These are phyloP conservation scores for Debaryomycetaceae sp. DNA, from an alignment of 1,139 yeast species.

Conservation along the genomic window DNA sequence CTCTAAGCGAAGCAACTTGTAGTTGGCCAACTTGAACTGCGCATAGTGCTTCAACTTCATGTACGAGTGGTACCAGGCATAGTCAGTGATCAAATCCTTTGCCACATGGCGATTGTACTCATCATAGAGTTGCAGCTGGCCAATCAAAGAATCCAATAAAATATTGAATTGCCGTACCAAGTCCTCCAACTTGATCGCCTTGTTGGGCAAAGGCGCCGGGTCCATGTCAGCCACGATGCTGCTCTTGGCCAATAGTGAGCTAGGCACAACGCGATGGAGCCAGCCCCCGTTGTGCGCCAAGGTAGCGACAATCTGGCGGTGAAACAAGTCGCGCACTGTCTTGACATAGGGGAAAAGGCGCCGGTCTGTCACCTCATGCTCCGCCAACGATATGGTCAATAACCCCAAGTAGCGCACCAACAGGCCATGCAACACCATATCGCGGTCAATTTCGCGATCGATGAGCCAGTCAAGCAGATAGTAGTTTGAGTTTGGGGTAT, in stretches of 20 bases:
- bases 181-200: constrained; percentile 13
- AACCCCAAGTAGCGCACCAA: constrained; percentile 37
- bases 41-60: constrained; percentile 57
- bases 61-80: constrained; percentile 65
- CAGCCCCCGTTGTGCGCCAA: constrained; percentile 16
- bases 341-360: constrained; percentile 22
- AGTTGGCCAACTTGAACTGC: constrained; percentile 51
- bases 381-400: constrained; percentile 33
- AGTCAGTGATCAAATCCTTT: constrained; percentile 49
- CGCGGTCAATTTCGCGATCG: constrained; percentile 24
- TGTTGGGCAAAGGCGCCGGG: constrained; percentile 4
- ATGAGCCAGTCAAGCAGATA: constrained; percentile 34
- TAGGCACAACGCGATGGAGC: constrained; percentile 19
- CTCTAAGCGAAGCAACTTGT: constrained; percentile 50
- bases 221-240: constrained; percentile 20
- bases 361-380: constrained; percentile 39
- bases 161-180: constrained; percentile 17
- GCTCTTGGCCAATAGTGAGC: constrained; percentile 18
- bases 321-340: constrained; percentile 15
- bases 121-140: constrained; percentile 29
- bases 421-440: constrained; percentile 32
- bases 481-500: constrained; percentile 35
- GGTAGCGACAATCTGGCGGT: background rate
- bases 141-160: constrained; percentile 12
- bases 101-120: constrained; percentile 36